phyloP scores from a whole-genome alignment of 2,329 filamentous ascomycete genomes.

The Geosmithia morbida region DNA sequence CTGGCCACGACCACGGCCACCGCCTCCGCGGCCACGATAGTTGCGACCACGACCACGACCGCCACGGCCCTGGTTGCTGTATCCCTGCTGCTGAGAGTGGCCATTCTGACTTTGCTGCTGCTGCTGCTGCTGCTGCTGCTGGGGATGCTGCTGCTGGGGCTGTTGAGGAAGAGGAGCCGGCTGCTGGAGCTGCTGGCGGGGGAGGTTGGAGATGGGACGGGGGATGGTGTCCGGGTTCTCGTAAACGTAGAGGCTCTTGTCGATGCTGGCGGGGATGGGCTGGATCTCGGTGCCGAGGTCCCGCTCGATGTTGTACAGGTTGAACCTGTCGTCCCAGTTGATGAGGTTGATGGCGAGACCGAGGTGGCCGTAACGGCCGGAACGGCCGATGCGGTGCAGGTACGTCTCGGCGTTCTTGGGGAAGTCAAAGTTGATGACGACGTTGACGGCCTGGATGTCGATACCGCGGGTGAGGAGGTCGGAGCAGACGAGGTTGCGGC shows the following conservation, averaged over 20 bases:
- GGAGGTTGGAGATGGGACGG: conserved; percentile 50
- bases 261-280: conserved; percentile 85
- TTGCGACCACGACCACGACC: conserved; percentile 21
- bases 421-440: conserved; percentile 99
- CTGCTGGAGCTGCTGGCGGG: conserved; percentile 6
- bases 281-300: conserved; percentile 96
- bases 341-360: conserved; percentile 98
- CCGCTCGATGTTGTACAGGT: conserved; percentile 96
- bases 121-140: conserved; percentile 1
- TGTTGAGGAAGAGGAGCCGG: not conserved
- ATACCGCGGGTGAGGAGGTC: conserved; percentile 97
- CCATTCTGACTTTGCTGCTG: conserved; percentile 15
- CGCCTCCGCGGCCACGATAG: conserved; percentile 11
- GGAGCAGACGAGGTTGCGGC: conserved; percentile 95
- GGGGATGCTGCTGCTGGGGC: conserved; percentile 2
- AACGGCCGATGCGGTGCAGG: conserved; percentile 94
- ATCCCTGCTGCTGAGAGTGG: conserved; percentile 20
- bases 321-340: conserved; percentile 98
- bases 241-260: conserved; percentile 97
- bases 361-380: conserved; percentile 90
- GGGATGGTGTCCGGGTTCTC: conserved; percentile 93
- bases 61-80: conserved; percentile 18
- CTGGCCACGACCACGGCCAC: conserved; percentile 19
- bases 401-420: conserved; percentile 99
- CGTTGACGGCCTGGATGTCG: conserved; percentile 97